A percentile compares a stretch with the other conserved stretches of the same genome.
These are phyloP conservation scores for Herpotrichia juniperi DNA, from an alignment of 2,329 filamentous ascomycete genomes.

Conservation along the genomic window DNA sequence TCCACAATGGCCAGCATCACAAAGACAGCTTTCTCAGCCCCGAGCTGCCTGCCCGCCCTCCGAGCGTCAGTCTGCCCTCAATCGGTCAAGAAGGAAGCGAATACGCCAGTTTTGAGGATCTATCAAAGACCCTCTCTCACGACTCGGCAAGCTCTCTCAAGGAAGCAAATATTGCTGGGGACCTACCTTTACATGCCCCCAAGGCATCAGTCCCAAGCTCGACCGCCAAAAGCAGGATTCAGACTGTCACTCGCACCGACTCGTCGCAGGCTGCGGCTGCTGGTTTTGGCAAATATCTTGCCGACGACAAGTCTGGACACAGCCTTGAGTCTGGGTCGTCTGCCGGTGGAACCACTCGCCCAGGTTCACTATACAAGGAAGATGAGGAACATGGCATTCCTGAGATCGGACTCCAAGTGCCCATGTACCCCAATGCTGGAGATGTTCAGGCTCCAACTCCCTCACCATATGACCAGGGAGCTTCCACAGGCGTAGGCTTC, in stretches of 20 bases:
- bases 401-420: constrained; percentile 89
- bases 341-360: constrained; percentile 49
- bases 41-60: constrained; percentile 63
- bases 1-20: constrained; percentile 43
- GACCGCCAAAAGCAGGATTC: constrained; percentile 83
- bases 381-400: constrained; percentile 83
- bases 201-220: constrained; percentile 82
- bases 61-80: constrained; percentile 81
- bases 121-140: constrained; percentile 38
- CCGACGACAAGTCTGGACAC: constrained; percentile 35
- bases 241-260: constrained; percentile 86
- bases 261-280: constrained; percentile 85
- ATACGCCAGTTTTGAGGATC: constrained; percentile 70
- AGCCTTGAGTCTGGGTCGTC: constrained; percentile 37
- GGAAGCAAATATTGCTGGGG: constrained; percentile 78
- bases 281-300: constrained; percentile 70
- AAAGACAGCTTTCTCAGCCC: constrained; percentile 44
- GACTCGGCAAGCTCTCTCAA: constrained; percentile 59
- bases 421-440: constrained; percentile 90
- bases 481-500: constrained; percentile 56
- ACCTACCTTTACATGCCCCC: constrained; percentile 86
- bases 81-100: constrained; percentile 90
- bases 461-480: constrained; percentile 57
- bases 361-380: constrained; percentile 58
- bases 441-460: constrained; percentile 96